phyloP scores from a whole-genome alignment of 1,284 basidiomycete species.

The Earliella scabrosa region DNA sequence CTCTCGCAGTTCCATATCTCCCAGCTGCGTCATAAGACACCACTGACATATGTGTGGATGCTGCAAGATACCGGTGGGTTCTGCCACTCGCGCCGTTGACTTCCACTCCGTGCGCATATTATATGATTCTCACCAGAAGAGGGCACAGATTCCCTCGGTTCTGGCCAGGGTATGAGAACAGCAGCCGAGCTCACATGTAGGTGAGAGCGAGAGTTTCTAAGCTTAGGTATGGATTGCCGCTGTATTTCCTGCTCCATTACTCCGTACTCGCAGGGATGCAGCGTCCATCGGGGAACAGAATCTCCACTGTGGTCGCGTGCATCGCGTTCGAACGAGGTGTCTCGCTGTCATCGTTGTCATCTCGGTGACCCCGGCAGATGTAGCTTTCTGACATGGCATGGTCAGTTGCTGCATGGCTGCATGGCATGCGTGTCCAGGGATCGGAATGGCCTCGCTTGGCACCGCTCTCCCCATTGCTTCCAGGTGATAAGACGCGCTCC shows the following conservation, averaged over 20 bases:
- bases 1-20: too few relatives aligned
- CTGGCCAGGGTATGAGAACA: neutral
- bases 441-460: neutral
- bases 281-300: neutral
- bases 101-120: neutral
- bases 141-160: neutral
- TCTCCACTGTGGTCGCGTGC: neutral
- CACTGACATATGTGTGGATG: too few relatives aligned
- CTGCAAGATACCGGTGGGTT: too few relatives aligned
- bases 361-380: too few relatives aligned
- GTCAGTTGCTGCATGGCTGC: neutral
- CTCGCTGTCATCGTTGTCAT: too few relatives aligned
- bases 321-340: neutral
- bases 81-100: too few relatives aligned
- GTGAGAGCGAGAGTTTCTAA: neutral
- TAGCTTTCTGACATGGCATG: neutral
- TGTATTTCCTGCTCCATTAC: neutral
- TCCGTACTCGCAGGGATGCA: neutral
- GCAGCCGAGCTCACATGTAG: neutral
- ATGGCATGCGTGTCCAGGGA: neutral
- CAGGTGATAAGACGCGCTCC: neutral
- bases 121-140: neutral
- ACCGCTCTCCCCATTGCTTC: too few relatives aligned
- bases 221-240: neutral
- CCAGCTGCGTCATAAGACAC: too few relatives aligned